Base-by-base conservation (phyloP, 2,329 filamentous ascomycete genomes). In the Raffaelea ambrosiae region DNA sequence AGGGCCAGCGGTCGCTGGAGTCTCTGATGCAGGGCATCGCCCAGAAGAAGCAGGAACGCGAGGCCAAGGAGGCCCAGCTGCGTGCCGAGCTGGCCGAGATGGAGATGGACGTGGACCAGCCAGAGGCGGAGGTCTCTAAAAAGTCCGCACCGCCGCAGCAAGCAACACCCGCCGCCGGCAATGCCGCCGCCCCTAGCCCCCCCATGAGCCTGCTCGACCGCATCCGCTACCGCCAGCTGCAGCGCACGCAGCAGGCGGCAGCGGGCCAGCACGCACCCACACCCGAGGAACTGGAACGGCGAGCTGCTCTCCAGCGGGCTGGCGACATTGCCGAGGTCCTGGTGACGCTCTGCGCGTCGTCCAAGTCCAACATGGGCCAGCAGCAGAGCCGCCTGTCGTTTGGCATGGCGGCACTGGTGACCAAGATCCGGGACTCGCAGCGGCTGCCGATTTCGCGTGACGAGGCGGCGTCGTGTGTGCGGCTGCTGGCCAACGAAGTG, bases 161-260 rank as follows among this genome's bases (percentile, higher is more conserved):
- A 11, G 22, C 31, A 18, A 19, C 21, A 14, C 18, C 21, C 33
- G 19, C n/a, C 33, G 20, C 3, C 29, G 19, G 13, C 14, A 26
- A 31, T 14, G 14, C 7, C 29, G 3, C 14, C n/a, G 26, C 10
- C 40, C 18, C 22, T 19, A 16, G 5, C 38, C 2, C 1, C 8
- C 47, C 81, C 66, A 81, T 84, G 68, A 79, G 78, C 46, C 77
- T 94, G 21, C 72, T 93, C 49, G 86, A 90, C 62, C 83, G 86
- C 43, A 77, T 94, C 53, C 82, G 84, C 53, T 72, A 76, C 47
- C 91, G 91, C 68, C 78, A 86, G 55, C 63, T 74, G 55, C 70
- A 76, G 61, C 52, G 54, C 1, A 23, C 50, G 9, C 61, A 76
- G 61, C 58, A 68, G 52, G 60, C 71, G 55, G 51, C 73, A 55